phyloP scores from a whole-genome alignment of 345 rosid genomes.

The Eucalyptus victrix region DNA sequence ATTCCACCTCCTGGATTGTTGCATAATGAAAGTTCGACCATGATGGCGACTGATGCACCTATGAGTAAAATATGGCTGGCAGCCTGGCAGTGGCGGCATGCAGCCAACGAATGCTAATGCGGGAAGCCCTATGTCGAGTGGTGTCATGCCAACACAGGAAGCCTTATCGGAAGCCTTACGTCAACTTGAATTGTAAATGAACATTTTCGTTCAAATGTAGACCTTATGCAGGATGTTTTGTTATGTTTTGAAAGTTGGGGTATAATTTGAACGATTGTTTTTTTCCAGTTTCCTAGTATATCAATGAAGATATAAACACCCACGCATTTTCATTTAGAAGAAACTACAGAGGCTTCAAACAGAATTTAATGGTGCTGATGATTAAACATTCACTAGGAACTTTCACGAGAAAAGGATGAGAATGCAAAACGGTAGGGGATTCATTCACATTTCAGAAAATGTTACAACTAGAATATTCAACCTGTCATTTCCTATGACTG shows the following conservation, averaged over 20 bases:
- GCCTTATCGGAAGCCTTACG: background rate
- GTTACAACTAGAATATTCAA: too few species aligned
- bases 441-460: too few species aligned
- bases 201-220: background rate
- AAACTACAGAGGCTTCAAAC: too few species aligned
- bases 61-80: background rate
- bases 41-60: background rate
- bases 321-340: too few species aligned
- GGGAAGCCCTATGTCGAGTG: background rate
- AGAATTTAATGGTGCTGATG: too few species aligned
- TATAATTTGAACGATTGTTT: background rate
- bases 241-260: background rate
- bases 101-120: background rate
- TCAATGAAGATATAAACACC: background rate
- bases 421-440: too few species aligned
- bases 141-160: background rate
- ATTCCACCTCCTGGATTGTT: background rate
- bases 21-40: background rate
- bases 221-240: background rate
- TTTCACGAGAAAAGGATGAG: too few species aligned
- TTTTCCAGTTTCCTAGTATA: background rate
- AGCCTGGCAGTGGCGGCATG: background rate
- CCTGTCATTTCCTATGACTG: too few species aligned
- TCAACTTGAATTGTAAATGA: background rate
- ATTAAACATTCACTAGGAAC: too few species aligned